Base-by-base conservation (phyloP, 2,329 filamentous ascomycete genomes). In the Exophiala sp. region DNA sequence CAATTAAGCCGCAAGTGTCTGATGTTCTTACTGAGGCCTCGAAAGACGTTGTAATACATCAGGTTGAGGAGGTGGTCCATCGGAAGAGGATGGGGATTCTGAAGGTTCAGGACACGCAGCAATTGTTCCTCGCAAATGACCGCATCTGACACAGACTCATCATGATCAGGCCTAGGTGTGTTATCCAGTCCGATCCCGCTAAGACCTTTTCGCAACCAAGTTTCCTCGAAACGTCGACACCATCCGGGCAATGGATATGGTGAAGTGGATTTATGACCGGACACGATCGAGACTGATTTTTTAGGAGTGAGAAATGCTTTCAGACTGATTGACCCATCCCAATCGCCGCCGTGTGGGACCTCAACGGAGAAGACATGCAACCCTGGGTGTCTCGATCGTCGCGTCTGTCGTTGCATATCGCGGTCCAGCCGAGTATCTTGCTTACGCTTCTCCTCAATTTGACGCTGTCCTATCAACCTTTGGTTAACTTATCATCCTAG, bases 11-110 rank as follows among this genome's bases (percentile, higher is more conserved):
- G 67, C 8, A 69, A 58, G 1, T 64, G 20, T 12, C 46, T 41
- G 39, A 69, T 59, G 42, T 69, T 71, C 2, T 62, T 55, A 1
- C 33, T 50, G 20, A 69, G 65, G 7, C 67, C 68, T 3, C 66
- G 66, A 50, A 68, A 69, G 14, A 71, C 67, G 29, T 71, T 71
- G n/a, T 69, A 59, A 32, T 68, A 66, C 9, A 64, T 65, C 6
- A 71, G 61, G 3, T 58, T 64, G 6, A 71, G 47, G 1, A 71
- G 60, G 20, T 68, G 66, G 51, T 70, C 68, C 14, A 63, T 51
- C 45, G 32, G 32, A 35, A 50, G 49, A 12, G 32, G 42, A 12
- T 42, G 34, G 20, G 24, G 40, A 21, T 45, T 39, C 9, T 35
- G 41, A 10, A 50, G 11, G 40, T 50, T 20, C 18, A 36, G n/a